Evolutionary conservation across 2,329 filamentous ascomycete genomes (phyloP).

Genomic region (Helotiales sp.): DNA sequence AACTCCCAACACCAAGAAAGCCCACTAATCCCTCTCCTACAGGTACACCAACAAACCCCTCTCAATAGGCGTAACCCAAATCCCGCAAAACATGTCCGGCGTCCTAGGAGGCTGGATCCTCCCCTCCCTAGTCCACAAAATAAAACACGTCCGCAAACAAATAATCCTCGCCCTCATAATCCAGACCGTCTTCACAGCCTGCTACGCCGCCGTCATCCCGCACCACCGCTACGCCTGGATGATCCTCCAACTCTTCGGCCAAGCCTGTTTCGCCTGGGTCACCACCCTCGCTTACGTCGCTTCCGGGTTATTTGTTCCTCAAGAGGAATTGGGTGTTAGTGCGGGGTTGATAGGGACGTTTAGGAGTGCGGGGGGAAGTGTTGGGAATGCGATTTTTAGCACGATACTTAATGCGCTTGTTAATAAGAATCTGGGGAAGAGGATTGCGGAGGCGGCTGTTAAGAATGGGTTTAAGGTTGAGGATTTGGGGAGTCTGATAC

Average conservation of each 20-base stretch:
- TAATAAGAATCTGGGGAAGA: constrained; percentile 30
- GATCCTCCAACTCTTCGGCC: constrained; percentile 35
- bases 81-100: constrained; percentile 28
- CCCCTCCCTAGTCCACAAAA: constrained; percentile 35
- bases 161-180: constrained; percentile 35
- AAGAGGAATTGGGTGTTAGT: constrained; percentile 34
- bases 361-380: constrained; percentile 35
- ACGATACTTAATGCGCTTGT: constrained; percentile 35
- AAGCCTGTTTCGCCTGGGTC: constrained; percentile 36
- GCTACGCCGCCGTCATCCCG: constrained; percentile 33
- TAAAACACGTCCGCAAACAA: constrained; percentile 34
- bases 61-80: constrained; percentile 31
- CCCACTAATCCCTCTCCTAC: too few relatives aligned
- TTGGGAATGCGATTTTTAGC: constrained; percentile 39
- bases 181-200: constrained; percentile 33
- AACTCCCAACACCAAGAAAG: too few relatives aligned
- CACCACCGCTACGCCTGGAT: constrained; percentile 33
- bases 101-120: constrained; percentile 34
- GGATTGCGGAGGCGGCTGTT: constrained; percentile 33
- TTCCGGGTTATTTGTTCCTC: constrained; percentile 34
- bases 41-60: constrained; percentile 36
- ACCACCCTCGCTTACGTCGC: constrained; percentile 35
- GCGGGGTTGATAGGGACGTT: constrained; percentile 36
- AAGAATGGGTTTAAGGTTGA: constrained; percentile 27
- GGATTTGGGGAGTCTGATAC: constrained; percentile 28